These are phyloP conservation scores for Acorus calamus DNA, from an alignment of 106 monocot species.

Conservation along the genomic window DNA sequence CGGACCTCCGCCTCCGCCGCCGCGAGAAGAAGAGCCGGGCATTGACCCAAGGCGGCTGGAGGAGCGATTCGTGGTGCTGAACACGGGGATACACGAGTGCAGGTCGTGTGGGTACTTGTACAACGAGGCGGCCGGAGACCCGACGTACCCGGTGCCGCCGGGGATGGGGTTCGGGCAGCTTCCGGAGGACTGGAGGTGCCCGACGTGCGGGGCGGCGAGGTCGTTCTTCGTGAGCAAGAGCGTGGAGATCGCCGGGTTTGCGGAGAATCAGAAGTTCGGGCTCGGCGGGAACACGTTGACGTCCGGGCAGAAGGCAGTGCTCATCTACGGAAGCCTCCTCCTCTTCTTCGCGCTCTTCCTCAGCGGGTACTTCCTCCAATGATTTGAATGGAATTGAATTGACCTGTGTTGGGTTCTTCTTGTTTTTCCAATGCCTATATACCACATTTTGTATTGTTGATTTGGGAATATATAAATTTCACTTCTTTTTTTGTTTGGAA, in stretches of 20 bases:
- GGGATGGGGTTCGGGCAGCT: constrained; percentile 63
- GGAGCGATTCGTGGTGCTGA: constrained; percentile 76
- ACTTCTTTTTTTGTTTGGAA: too few relatives aligned
- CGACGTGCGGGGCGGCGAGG: constrained; percentile 80
- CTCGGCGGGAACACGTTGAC: constrained; percentile 77
- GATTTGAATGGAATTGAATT: neutral
- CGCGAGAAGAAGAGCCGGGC: neutral
- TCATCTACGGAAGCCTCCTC: constrained; percentile 69
- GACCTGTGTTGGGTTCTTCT: too few relatives aligned
- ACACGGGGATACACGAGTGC: constrained; percentile 85
- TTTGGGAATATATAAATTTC: too few relatives aligned
- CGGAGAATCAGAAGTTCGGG: constrained; percentile 87
- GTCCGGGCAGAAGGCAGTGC: constrained; percentile 57
- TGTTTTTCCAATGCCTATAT: too few relatives aligned
- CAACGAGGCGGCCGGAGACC: constrained; percentile 63
- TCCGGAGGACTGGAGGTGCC: constrained; percentile 90
- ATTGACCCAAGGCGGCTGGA: constrained; percentile 44
- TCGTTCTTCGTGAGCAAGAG: constrained; percentile 90
- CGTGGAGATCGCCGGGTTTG: constrained; percentile 89
- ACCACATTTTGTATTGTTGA: too few relatives aligned
- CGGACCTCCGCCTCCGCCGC: constrained; percentile 1
- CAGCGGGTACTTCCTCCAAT: constrained; percentile 86
- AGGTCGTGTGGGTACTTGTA: constrained; percentile 76
- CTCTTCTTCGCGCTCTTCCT: constrained; percentile 60
- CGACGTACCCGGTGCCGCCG: constrained; percentile 75